Conservation (phyloP, 2,329 filamentous ascomycete genomes). For the Trematosphaeria pertusa region DNA sequence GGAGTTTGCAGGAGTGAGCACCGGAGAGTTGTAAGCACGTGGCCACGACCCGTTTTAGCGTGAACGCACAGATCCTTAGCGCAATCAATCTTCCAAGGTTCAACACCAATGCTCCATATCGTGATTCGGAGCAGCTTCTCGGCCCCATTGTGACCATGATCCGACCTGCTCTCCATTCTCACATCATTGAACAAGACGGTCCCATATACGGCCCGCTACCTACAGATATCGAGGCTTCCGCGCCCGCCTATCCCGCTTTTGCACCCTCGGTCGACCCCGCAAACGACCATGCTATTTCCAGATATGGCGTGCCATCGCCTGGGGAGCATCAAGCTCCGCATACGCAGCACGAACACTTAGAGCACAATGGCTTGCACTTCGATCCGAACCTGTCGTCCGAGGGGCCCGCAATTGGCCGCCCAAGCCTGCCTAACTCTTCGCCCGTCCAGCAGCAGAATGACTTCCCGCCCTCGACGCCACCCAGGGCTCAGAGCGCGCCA, state of each 20-base stretch:
- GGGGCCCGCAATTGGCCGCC: not conserved
- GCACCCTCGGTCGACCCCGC: slow-evolving; percentile 21
- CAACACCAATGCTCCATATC: too few species aligned
- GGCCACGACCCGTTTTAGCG: too few species aligned
- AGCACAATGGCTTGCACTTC: slow-evolving; percentile 18
- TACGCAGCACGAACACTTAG: slow-evolving; percentile 10
- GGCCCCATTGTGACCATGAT: slow-evolving; percentile 11
- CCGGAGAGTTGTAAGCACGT: too few species aligned
- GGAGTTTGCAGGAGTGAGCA: too few species aligned
- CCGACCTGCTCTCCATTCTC: slow-evolving; percentile 16
- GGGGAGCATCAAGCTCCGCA: slow-evolving; percentile 8
- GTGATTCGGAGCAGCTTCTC: slow-evolving; percentile 20
- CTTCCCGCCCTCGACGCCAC: slow-evolving; percentile 3
- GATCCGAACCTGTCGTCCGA: slow-evolving; percentile 11
- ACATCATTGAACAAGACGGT: slow-evolving; percentile 7
- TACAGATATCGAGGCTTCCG: slow-evolving; percentile 14
- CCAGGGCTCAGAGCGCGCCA: slow-evolving; percentile 1
- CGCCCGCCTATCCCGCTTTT: slow-evolving; percentile 23
- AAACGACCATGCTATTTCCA: slow-evolving; percentile 19
- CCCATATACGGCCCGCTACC: slow-evolving; percentile 14
- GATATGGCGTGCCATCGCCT: slow-evolving; percentile 20
- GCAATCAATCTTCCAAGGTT: too few species aligned
- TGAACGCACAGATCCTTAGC: too few species aligned
- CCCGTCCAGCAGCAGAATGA: slow-evolving; percentile 6
- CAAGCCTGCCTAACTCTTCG: not conserved